A percentile compares a stretch with the other conserved stretches of the same genome.
Evolutionary conservation across 2,329 filamentous ascomycete genomes (phyloP).

Genomic region (Fusarium euwallaceae): DNA sequence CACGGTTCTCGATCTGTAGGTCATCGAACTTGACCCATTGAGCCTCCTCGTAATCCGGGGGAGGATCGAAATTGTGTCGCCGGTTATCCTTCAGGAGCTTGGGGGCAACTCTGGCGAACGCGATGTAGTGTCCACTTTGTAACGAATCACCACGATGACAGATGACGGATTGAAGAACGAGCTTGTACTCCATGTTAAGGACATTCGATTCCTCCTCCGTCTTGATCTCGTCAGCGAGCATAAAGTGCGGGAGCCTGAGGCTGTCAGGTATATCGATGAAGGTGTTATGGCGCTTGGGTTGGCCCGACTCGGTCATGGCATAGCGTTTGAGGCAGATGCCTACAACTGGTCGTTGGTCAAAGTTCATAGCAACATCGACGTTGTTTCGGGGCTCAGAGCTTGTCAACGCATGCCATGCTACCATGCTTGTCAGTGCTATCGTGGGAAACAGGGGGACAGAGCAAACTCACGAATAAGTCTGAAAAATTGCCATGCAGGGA

Average conservation of each 20-base stretch:
- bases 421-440: slow-evolving; percentile 51
- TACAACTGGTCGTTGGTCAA: slow-evolving; percentile 86
- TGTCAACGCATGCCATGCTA: slow-evolving; percentile 84
- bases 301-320: slow-evolving; percentile 74
- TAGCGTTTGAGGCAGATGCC: slow-evolving; percentile 96
- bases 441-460: not conserved
- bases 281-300: slow-evolving; percentile 80
- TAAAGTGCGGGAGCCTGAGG: slow-evolving; percentile 89
- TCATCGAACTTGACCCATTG: slow-evolving; percentile 96
- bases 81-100: slow-evolving; percentile 72
- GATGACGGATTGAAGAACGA: slow-evolving; percentile 90
- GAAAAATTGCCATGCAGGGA: slow-evolving; percentile 98
- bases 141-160: slow-evolving; percentile 91
- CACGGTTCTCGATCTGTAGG: slow-evolving; percentile 74
- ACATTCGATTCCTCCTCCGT: slow-evolving; percentile 69
- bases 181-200: slow-evolving; percentile 90
- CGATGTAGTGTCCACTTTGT: slow-evolving; percentile 91
- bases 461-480: slow-evolving; percentile 82
- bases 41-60: slow-evolving; percentile 76
- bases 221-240: slow-evolving; percentile 79
- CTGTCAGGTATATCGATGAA: slow-evolving; percentile 89
- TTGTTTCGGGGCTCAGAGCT: slow-evolving; percentile 71
- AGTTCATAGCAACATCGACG: slow-evolving; percentile 88
- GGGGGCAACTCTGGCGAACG: slow-evolving; percentile 82
- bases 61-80: slow-evolving; percentile 66